These are phyloP conservation scores for Colletotrichum sojae DNA, from an alignment of 2,329 filamentous ascomycete species.

Conservation along the genomic window DNA sequence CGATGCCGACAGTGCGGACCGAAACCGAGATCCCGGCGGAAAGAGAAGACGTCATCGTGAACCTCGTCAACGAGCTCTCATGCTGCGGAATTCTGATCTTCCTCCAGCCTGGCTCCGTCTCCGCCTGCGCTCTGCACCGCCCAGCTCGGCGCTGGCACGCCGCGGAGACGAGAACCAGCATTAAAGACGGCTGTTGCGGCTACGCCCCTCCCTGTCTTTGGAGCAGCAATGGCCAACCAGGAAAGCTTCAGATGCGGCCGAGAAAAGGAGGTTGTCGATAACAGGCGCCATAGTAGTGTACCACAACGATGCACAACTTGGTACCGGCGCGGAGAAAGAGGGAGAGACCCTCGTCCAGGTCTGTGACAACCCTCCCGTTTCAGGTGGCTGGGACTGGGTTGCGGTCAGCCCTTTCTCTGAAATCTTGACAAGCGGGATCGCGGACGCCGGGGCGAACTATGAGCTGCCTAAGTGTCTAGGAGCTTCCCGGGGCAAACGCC, in stretches of 20 bases:
- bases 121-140: constrained; percentile 10
- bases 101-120: background rate
- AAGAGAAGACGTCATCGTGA: background rate
- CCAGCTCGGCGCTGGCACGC: background rate
- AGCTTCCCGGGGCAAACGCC: constrained; percentile 14
- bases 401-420: constrained; percentile 21
- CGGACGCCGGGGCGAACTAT: constrained; percentile 24
- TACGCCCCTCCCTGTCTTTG: constrained; percentile 14
- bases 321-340: background rate
- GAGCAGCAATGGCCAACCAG: background rate
- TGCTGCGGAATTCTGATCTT: background rate
- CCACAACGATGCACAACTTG: background rate
- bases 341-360: constrained; percentile 23
- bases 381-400: constrained; percentile 35
- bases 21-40: constrained; percentile 12
- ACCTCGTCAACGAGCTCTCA: too few species aligned
- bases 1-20: constrained; percentile 25
- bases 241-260: background rate
- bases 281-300: background rate
- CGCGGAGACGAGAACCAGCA: constrained; percentile 1
- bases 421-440: constrained; percentile 38
- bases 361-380: constrained; percentile 42
- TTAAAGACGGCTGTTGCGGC: constrained; percentile 24
- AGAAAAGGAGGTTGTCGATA: background rate
- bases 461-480: constrained; percentile 5